Base-by-base conservation (phyloP, 345 rosid genomes). In the Aquilaria sinensis region DNA sequence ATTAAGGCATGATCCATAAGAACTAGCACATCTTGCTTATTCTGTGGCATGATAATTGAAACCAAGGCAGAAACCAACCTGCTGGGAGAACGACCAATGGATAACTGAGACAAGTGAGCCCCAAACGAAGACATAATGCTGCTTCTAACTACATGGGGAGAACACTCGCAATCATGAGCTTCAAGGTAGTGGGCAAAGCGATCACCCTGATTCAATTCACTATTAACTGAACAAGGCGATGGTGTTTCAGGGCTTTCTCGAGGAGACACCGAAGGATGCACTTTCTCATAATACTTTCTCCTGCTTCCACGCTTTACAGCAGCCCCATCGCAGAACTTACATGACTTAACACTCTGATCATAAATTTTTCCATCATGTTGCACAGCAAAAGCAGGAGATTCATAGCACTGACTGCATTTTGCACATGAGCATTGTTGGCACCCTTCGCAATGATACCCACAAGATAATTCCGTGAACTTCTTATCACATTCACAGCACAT, bases 231-330 rank as follows among this genome's bases (percentile, higher is more conserved):
- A 52, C 73, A 71, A 33, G 82, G 90, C 5, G 85, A 83, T 9
- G 78, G 83, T 11, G 83, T 80, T 66, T 90, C 95, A 2, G 91
- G 90, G 77, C 87, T 84, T 52, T 80, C 87, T 16, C 80, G 70
- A 9, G 82, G 80, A 67, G 82, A 76, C 15, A 64, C 67, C 5
- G 76, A 69, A 61, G 99, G 96, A 74, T 91, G 88, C 51, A 91
- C 89, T 66, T 90, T 94, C 72, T 95, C 88, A 69, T 76, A 72
- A 69, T 47, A 72, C 70, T 77, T 81, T 69, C 72, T 80, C 65
- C 74, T 77, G 30, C 73, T 67, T 61, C 76, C 84, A 56, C 52
- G 75, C 61, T 57, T 76, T 56, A 62, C 37, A 43, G 57, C 61
- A 63, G 63, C 68, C 69, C 82, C 83, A 49, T 63, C 67, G 76